phyloP scores from a whole-genome alignment of 257 asterid genomes.

The Solanum piurae region DNA sequence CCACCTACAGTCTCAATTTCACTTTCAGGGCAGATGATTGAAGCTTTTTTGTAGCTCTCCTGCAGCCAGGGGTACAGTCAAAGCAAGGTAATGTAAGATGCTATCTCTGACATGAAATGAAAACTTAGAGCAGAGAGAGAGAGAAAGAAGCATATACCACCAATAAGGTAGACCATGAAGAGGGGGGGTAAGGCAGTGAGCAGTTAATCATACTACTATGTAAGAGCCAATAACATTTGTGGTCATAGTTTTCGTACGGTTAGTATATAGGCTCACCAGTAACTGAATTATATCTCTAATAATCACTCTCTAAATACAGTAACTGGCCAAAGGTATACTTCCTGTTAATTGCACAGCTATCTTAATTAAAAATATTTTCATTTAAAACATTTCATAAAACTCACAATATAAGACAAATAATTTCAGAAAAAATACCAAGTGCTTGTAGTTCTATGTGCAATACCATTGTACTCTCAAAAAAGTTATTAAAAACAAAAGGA shows the following conservation, averaged over 20 bases:
- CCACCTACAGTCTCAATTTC: conserved; percentile 71
- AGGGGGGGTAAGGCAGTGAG: not conserved
- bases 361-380: not conserved
- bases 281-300: not conserved
- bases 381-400: not conserved
- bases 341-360: not conserved
- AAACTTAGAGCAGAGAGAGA: not conserved
- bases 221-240: not conserved
- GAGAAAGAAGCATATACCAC: not conserved
- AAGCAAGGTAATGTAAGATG: not conserved
- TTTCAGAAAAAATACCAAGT: not conserved
- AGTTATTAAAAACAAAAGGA: not conserved
- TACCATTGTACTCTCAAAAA: not conserved
- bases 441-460: not conserved
- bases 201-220: not conserved
- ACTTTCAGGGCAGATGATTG: conserved; percentile 63
- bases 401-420: not conserved
- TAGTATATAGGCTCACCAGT: not conserved
- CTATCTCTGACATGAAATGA: not conserved
- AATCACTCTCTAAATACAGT: not conserved
- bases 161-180: not conserved
- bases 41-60: conserved; percentile 67
- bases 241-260: not conserved
- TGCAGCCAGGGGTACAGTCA: conserved; percentile 19
- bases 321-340: not conserved